phyloP scores from a whole-genome alignment of 108 stramenopile species.

The Cyclotella distinguenda region DNA sequence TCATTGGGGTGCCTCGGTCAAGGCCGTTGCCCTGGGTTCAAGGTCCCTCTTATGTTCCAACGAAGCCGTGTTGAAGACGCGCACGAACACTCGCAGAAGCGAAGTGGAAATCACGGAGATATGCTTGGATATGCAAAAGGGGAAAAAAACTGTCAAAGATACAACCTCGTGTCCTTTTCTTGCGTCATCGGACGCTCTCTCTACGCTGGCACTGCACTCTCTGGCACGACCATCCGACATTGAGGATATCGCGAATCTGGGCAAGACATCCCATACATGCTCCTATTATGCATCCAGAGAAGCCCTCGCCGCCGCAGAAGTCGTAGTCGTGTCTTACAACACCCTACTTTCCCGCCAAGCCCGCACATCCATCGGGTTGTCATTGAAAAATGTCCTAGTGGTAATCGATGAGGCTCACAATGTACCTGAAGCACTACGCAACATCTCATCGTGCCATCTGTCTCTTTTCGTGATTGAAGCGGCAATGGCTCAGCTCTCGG shows the following conservation, averaged over 20 bases:
- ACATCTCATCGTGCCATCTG: slow-evolving; percentile 53
- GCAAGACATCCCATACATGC: slow-evolving; percentile 74
- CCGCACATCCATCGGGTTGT: slow-evolving; percentile 77
- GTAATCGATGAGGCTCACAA: slow-evolving; percentile 99
- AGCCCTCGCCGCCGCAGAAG: slow-evolving; percentile 80
- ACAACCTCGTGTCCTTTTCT: slow-evolving; percentile 66
- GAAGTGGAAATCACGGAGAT: slow-evolving; percentile 84
- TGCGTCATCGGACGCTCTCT: slow-evolving; percentile 52
- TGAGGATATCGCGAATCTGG: slow-evolving; percentile 83
- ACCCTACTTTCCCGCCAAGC: slow-evolving; percentile 67
- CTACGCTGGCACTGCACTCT: slow-evolving; percentile 80
- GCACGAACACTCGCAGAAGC: slow-evolving; percentile 19
- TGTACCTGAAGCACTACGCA: slow-evolving; percentile 80
- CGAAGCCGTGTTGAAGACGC: slow-evolving; percentile 44
- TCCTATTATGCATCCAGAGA: slow-evolving; percentile 93
- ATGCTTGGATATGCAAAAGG: slow-evolving; percentile 92
- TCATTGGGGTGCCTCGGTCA: slow-evolving; percentile 58
- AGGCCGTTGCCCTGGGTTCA: slow-evolving; percentile 87
- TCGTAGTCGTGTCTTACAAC: slow-evolving; percentile 93
- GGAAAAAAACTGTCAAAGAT: slow-evolving; percentile 8
- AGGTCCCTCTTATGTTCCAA: slow-evolving; percentile 87
- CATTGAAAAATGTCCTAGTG: slow-evolving; percentile 75
- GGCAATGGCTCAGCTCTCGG: slow-evolving; percentile 57
- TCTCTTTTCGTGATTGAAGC: slow-evolving; percentile 48
- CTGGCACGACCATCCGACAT: slow-evolving; percentile 83